Evolutionary conservation across 1,139 yeast species (phyloP).

Genomic region (Yamadazyma epiphylla): DNA sequence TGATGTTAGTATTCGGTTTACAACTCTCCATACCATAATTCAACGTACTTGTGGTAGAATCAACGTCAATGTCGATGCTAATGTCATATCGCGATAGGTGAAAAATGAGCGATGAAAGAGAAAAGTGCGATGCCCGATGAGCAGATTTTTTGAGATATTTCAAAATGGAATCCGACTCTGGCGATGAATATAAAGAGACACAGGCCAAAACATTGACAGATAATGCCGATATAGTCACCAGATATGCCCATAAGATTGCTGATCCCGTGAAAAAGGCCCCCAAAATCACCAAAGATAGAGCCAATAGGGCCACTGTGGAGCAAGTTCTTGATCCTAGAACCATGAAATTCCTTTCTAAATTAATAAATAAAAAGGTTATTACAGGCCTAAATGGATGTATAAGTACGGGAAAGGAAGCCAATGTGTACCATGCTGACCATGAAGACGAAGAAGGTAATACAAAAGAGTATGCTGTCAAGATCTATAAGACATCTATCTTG

Average conservation of each 20-base stretch:
- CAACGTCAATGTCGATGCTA: conserved; percentile 13
- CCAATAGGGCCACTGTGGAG: conserved; percentile 94
- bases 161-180: conserved; percentile 5
- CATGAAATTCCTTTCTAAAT: conserved; percentile 71
- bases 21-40: too few species aligned
- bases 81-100: too few species aligned
- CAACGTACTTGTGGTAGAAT: conserved; percentile 26
- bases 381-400: conserved; percentile 90
- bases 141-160: too few species aligned
- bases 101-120: too few species aligned
- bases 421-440: conserved; percentile 89
- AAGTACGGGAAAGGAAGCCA: conserved; percentile 97
- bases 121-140: too few species aligned
- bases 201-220: conserved; percentile 28
- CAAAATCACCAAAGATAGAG: conserved; percentile 68
- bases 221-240: conserved; percentile 57
- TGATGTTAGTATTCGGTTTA: conserved; percentile 4
- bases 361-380: conserved; percentile 78
- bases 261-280: conserved; percentile 57
- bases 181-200: conserved; percentile 4
- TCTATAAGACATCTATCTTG: conserved; percentile 90
- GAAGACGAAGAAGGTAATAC: conserved; percentile 42
- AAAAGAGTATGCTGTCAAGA: conserved; percentile 79
- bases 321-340: conserved; percentile 96
- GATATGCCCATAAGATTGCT: conserved; percentile 59